Base-by-base conservation (phyloP, 192 early-diverging fungal species). In the Diversispora epigaea region DNA sequence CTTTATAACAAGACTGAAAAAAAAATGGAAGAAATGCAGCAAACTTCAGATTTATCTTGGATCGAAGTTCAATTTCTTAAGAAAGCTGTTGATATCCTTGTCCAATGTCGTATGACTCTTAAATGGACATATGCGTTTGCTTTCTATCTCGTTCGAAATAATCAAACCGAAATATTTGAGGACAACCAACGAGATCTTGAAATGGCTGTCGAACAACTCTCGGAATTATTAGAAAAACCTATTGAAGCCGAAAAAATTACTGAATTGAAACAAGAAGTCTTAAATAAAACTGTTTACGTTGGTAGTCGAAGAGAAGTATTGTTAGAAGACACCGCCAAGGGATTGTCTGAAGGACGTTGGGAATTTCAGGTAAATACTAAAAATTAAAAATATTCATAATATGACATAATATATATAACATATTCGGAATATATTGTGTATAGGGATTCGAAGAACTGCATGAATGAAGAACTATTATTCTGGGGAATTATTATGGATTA, bases 51-150 rank as follows among this genome's bases (percentile, higher is more conserved):
- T 21, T 82, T 99, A 65, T 95, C 94, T 19, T 99, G 96, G 96
- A 98, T 98, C 76, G 95, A 99, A 84, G 96, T 98, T 3, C 96
- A 99, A 84, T 99, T 99, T 79, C 81, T 99, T 41, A 88, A 89
- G 61, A 92, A 91, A 47, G 96, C 97, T 6, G 95, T 96, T 45
- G 93, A 96, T 76, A 92, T 92, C 0, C 87, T 98, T 32, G 86
- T 95, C 8, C 80, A 92, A 64, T 94, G 95, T 74, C 94, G 98
- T 76, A 91, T 85, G 79, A 97, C 95, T 0, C 86, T 99, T 25
- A 97, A 95, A 77, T 99, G 98, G 98, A 96, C 96, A 0, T 99
- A 98, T 80, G 92, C 91, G 7, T 93, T 99, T 80, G 98, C 96
- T 0, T 99, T 93, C 83, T 99, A 97, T 76, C 88, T 99, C 78